Base-by-base conservation (phyloP, 2,329 filamentous ascomycete species). In the Penicillium sp. region DNA sequence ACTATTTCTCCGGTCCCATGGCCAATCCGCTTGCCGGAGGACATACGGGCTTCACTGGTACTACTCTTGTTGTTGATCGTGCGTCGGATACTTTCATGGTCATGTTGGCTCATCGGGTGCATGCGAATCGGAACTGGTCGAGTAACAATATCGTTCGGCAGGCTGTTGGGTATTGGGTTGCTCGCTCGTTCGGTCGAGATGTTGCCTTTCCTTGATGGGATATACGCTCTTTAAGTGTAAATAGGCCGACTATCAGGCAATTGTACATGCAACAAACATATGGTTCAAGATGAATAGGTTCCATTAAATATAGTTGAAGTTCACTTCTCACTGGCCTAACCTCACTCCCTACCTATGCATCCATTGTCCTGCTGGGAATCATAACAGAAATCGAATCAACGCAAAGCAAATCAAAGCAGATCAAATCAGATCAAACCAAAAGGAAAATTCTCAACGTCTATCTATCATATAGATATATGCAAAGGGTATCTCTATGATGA, bases 1-100 rank as follows among this genome's bases (percentile, higher is more conserved):
- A 56, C 30, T 66, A 66, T 44, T 67, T 66, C 13, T 58, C 61
- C 2, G 67, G 67, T 2, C 61, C 64, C 9, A 62, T 64, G 60
- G 53, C 55, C 2, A 62, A 57, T 41, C 34, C 57, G 38, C 41
- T 49, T 33, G 56, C 61, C 28, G 62, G 56, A 3, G 59, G 61
- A 12, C 62, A 63, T 46, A 64, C 62, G 3, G 62, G 62, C 1
- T 64, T 57, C 22, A 64, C 62, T 5, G 62, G 62, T 10, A 64
- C 62, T 3, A 60, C 53, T 0, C 46, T 64, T 34, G 55, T 62
- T 25, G 60, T 64, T 43, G 62, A 63, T 43, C 44, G 62, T 11
- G 41, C 40, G 2, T 51, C 53, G 9, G 59, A 61, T 41, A 61
- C 53, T 1, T 63, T 63, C 31, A 62, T 53, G 47, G 48, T 64